Evolutionary conservation across 495 filamentous ascomycete species (phyloP).

Genomic region (Lasiosphaeria miniovina): DNA sequence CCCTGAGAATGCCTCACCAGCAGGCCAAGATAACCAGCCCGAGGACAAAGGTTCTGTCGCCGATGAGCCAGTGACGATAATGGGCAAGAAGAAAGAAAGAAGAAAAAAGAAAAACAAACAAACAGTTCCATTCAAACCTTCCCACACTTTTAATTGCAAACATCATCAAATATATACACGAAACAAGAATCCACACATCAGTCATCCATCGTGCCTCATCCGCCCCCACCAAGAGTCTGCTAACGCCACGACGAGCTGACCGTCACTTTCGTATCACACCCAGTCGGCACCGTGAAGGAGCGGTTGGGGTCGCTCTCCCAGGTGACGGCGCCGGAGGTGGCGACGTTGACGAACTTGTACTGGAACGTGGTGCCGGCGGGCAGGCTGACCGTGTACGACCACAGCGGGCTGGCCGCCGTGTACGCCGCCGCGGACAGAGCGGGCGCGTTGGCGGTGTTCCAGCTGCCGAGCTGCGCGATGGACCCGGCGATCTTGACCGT

Average conservation of each 20-base stretch:
- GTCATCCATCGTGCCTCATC: too few species aligned
- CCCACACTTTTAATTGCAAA: too few species aligned
- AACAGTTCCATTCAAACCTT: too few species aligned
- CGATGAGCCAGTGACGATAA: too few species aligned
- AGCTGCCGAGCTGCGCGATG: conserved; percentile 53
- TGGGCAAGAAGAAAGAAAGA: too few species aligned
- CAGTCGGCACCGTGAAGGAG: conserved; percentile 52
- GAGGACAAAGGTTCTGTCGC: too few species aligned
- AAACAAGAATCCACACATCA: too few species aligned
- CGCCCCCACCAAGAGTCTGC: not conserved
- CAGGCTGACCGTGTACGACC: conserved; percentile 51
- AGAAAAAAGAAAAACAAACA: too few species aligned
- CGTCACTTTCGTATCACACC: conserved; percentile 45
- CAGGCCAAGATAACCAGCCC: too few species aligned
- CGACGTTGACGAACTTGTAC: conserved; percentile 68
- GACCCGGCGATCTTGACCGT: conserved; percentile 59
- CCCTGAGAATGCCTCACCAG: too few species aligned
- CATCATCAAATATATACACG: too few species aligned
- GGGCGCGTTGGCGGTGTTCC: conserved; percentile 48
- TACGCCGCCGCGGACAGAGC: conserved; percentile 55
- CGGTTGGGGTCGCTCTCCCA: conserved; percentile 70
- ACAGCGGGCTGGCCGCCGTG: conserved; percentile 53
- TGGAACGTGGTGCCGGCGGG: conserved; percentile 54
- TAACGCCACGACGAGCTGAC: conserved; percentile 6
- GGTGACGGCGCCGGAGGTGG: conserved; percentile 48